Percentiles rank a stretch among this genome's conserved stretches.
Conservation (phyloP, 306 rosid species). For the Trifolium dubium region DNA sequence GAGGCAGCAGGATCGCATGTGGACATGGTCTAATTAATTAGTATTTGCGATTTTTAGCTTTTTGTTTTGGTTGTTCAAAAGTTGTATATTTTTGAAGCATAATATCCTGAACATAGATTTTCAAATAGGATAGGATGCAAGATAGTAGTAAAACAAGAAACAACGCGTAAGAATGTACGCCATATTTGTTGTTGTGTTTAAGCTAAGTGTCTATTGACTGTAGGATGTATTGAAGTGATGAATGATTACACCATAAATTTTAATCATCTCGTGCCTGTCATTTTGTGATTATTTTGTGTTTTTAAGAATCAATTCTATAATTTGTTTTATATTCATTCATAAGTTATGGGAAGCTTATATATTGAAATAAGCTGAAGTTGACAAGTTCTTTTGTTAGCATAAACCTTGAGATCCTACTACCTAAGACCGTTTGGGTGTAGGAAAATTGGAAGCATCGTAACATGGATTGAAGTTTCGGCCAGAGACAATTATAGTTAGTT, state of each 20-base stretch:
- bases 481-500: no score
- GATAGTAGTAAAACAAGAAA: constrained; percentile 30
- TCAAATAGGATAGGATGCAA: constrained; percentile 27
- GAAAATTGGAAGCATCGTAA: no score
- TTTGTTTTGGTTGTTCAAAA: constrained; percentile 30
- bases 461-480: no score
- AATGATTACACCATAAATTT: background rate
- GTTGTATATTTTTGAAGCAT: constrained; percentile 31
- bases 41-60: constrained; percentile 27
- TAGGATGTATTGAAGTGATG: constrained; percentile 9
- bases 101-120: constrained; percentile 32
- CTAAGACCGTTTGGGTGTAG: no score
- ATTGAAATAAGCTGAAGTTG: background rate
- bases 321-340: background rate
- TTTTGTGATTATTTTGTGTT: no score
- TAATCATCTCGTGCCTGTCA: background rate
- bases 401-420: no score
- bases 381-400: background rate
- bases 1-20: constrained; percentile 42
- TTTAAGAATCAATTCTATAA: no score
- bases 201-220: constrained; percentile 11
- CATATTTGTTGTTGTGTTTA: constrained; percentile 1
- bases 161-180: constrained; percentile 5
- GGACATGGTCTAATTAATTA: constrained; percentile 39
- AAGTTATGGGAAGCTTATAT: background rate